Conservation (phyloP, 1,284 basidiomycete genomes). For the Cryptococcus hybrid region DNA sequence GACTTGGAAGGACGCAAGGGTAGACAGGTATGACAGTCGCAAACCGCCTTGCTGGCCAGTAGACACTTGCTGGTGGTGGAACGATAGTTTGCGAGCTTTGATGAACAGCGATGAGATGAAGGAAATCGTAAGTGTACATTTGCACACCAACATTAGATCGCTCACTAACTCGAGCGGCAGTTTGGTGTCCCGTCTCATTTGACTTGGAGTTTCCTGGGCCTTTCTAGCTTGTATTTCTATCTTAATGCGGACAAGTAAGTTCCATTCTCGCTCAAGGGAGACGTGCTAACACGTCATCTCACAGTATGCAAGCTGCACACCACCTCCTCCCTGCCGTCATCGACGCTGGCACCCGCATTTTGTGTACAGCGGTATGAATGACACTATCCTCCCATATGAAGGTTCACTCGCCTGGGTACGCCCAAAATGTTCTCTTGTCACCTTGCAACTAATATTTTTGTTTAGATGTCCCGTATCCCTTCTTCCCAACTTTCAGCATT, state of each 20-base stretch:
- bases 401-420: constrained; percentile 4
- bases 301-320: constrained; percentile 10
- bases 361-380: constrained; percentile 9
- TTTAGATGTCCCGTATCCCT: constrained; percentile 7
- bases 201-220: constrained; percentile 6
- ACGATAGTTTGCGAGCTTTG: not conserved
- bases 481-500: constrained; percentile 2
- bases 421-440: not conserved
- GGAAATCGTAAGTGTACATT: constrained; percentile 1
- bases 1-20: not conserved
- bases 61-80: constrained; percentile 11
- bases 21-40: constrained; percentile 4
- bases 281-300: too few relatives aligned
- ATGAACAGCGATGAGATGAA: constrained; percentile 8
- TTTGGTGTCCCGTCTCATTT: constrained; percentile 7
- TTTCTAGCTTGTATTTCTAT: constrained; percentile 2
- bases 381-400: constrained; percentile 7
- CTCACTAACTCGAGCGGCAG: not conserved
- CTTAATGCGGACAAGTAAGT: constrained; percentile 7
- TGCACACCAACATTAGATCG: not conserved
- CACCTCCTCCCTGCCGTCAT: constrained; percentile 5
- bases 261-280: too few relatives aligned
- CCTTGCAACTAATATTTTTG: not conserved
- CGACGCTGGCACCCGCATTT: constrained; percentile 8
- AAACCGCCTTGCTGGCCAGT: constrained; percentile 2